Percentiles rank a stretch among this genome's conserved stretches.
Conservation (phyloP, 2,329 filamentous ascomycete species). For the Alternaria sp. region DNA sequence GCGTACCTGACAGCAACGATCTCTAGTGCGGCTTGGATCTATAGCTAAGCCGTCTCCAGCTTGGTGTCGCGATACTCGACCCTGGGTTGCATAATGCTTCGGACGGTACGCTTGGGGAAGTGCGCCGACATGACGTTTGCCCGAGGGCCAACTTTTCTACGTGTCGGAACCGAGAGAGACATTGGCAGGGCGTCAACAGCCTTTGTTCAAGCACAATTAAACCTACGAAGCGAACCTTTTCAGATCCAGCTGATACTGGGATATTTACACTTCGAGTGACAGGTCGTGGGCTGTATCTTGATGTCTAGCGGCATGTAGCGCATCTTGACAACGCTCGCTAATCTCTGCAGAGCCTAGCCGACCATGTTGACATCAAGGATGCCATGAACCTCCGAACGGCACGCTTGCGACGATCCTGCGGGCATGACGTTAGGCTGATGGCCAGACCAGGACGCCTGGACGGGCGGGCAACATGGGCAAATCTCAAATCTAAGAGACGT, state of each 20-base stretch:
- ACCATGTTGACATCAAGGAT: neutral
- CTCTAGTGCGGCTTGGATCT: neutral
- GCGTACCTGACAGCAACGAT: slow-evolving; percentile 14
- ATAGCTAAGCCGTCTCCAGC: neutral
- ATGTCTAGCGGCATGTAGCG: neutral
- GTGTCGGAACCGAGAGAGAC: neutral
- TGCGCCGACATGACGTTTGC: neutral
- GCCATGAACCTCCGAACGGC: neutral
- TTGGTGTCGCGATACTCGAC: neutral
- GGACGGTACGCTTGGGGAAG: slow-evolving; percentile 2
- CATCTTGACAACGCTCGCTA: slow-evolving; percentile 2
- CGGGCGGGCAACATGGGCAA: slow-evolving; percentile 6
- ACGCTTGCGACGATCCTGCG: slow-evolving; percentile 7
- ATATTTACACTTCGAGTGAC: neutral
- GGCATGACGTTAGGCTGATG: slow-evolving; percentile 9
- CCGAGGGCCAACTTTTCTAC: neutral
- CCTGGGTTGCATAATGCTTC: neutral
- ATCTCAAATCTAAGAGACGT: neutral
- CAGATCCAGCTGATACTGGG: neutral
- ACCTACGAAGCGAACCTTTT: neutral
- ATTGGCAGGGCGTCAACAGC: neutral
- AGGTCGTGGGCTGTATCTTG: neutral
- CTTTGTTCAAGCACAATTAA: neutral
- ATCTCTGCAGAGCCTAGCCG: neutral
- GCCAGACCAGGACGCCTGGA: slow-evolving; percentile 1